These are phyloP conservation scores for Astrothelium subdiscretum DNA, from an alignment of 495 filamentous ascomycete genomes.

Conservation along the genomic window DNA sequence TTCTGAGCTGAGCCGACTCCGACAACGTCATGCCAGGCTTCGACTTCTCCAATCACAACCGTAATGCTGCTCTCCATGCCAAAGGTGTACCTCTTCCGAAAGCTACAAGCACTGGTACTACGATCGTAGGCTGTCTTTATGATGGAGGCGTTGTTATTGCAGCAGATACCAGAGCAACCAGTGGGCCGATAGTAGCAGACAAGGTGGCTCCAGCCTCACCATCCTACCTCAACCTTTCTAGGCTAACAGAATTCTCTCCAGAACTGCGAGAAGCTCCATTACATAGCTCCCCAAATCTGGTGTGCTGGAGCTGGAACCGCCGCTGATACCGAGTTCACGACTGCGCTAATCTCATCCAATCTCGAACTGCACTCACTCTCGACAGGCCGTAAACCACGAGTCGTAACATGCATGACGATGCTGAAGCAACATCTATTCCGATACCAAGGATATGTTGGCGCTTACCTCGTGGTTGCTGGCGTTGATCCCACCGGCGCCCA, in stretches of 20 bases:
- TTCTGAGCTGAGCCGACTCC: neutral
- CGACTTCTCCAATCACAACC: conserved; percentile 98
- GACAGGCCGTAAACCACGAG: conserved; percentile 89
- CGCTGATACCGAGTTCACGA: conserved; percentile 98
- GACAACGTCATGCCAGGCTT: conserved; percentile 72
- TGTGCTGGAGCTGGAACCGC: conserved; percentile 97
- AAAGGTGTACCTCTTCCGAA: conserved; percentile 88
- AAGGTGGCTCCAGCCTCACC: conserved; percentile 46
- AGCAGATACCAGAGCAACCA: conserved; percentile 95
- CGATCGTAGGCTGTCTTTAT: conserved; percentile 95
- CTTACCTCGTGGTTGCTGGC: conserved; percentile 94
- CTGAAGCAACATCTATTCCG: conserved; percentile 99
- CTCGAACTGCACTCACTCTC: conserved; percentile 93
- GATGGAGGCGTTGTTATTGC: conserved; percentile 96
- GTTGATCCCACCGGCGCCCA: conserved; percentile 95
- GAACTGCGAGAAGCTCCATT: conserved; percentile 99
- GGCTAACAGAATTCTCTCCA: conserved; percentile 19
- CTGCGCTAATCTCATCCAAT: conserved; percentile 94
- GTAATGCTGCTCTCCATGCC: conserved; percentile 90
- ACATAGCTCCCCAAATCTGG: conserved; percentile 98
- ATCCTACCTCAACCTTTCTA: neutral
- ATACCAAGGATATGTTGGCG: conserved; percentile 95
- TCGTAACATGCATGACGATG: conserved; percentile 99
- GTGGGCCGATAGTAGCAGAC: conserved; percentile 96
- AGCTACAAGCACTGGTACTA: conserved; percentile 97